A percentile compares a stretch with the other conserved stretches of the same genome.
Evolutionary conservation across 1,139 yeast genomes (phyloP).

Genomic region (Starmera stellimalicola): DNA sequence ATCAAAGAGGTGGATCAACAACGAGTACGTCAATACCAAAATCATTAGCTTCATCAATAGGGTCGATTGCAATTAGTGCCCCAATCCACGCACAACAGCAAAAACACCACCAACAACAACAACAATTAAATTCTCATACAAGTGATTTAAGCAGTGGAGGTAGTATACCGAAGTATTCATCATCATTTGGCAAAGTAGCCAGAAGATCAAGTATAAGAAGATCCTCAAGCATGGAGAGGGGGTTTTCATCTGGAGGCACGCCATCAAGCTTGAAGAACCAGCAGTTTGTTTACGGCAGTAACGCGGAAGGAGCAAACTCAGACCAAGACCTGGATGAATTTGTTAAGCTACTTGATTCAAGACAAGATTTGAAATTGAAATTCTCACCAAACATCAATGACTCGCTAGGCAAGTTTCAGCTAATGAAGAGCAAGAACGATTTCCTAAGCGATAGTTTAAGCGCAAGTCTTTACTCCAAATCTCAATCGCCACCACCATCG

Average conservation of each 20-base stretch:
- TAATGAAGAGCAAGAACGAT: slow-evolving; percentile 35
- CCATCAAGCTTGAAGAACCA: slow-evolving; percentile 10
- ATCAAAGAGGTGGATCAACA: slow-evolving; percentile 22
- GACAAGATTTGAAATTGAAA: slow-evolving; percentile 44
- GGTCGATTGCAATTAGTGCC: slow-evolving; percentile 10
- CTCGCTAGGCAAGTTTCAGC: slow-evolving; percentile 37
- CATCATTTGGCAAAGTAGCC: slow-evolving; percentile 28
- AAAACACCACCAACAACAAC: not conserved
- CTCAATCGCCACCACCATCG: slow-evolving; percentile 10
- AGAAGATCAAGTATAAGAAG: slow-evolving; percentile 28
- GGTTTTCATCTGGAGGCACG: slow-evolving; percentile 5
- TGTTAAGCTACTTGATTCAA: slow-evolving; percentile 70
- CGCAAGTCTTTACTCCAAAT: slow-evolving; percentile 22
- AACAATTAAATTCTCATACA: too few relatives aligned
- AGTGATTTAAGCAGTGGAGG: slow-evolving; percentile 25
- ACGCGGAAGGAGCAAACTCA: too few relatives aligned
- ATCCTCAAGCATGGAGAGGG: slow-evolving; percentile 21
- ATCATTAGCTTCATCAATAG: slow-evolving; percentile 23
- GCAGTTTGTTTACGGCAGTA: slow-evolving; percentile 27
- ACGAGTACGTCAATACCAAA: slow-evolving; percentile 18
- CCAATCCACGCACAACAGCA: slow-evolving; percentile 6
- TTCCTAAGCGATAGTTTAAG: slow-evolving; percentile 31
- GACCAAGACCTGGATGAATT: slow-evolving; percentile 78
- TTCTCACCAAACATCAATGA: slow-evolving; percentile 28
- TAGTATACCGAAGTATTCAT: slow-evolving; percentile 28